Evolutionary conservation across 2,329 filamentous ascomycete genomes (phyloP).

Genomic region (Proliferodiscus dingleyae): DNA sequence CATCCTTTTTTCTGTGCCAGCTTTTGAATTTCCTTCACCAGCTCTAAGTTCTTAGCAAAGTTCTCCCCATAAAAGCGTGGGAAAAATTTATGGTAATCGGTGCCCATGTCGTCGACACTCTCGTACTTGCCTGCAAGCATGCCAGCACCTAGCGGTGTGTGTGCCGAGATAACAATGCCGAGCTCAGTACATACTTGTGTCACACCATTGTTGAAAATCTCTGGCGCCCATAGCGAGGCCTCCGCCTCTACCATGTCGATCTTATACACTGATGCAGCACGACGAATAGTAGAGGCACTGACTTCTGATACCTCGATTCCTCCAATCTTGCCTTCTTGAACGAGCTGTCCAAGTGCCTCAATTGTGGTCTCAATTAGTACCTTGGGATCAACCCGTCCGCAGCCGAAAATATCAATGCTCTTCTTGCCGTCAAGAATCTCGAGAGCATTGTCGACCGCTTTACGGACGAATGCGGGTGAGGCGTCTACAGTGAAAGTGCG

Average conservation of each 20-base stretch:
- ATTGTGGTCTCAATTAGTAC: constrained; percentile 34
- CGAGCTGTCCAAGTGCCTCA: constrained; percentile 27
- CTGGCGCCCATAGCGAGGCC: constrained; percentile 36
- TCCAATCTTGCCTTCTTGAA: constrained; percentile 38
- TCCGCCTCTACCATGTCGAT: constrained; percentile 42
- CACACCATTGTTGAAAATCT: constrained; percentile 35
- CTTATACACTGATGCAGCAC: constrained; percentile 32
- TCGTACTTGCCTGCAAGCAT: constrained; percentile 50
- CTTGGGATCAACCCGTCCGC: constrained; percentile 42
- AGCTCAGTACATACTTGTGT: constrained; percentile 47
- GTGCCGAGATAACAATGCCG: constrained; percentile 59
- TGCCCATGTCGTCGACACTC: constrained; percentile 47
- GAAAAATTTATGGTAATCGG: constrained; percentile 51
- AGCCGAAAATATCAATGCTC: constrained; percentile 50
- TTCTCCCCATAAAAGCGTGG: constrained; percentile 59
- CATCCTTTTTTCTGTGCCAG: constrained; percentile 55
- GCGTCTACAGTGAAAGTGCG: constrained; percentile 39
- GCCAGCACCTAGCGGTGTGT: constrained; percentile 59
- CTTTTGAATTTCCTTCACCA: constrained; percentile 51
- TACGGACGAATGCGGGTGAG: constrained; percentile 47
- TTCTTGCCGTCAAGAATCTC: constrained; percentile 40
- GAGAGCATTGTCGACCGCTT: constrained; percentile 52
- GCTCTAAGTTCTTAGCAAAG: constrained; percentile 57
- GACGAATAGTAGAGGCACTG: constrained; percentile 36
- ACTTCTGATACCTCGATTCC: constrained; percentile 39